phyloP scores from a whole-genome alignment of 371 early-diverging fungal genomes.

The Mortierella sp. region DNA sequence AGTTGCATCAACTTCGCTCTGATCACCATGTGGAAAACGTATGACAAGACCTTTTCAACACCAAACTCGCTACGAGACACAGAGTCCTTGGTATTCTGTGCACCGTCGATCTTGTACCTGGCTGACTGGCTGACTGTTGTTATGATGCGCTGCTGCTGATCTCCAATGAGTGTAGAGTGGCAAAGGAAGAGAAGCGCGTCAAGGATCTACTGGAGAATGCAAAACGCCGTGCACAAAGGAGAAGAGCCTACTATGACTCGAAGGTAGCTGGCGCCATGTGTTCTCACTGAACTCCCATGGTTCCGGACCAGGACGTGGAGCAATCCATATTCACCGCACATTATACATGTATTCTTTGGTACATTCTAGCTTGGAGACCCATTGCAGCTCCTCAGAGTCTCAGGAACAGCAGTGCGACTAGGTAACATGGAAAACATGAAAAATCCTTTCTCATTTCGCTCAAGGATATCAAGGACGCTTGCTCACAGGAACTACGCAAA shows the following conservation, averaged over 20 bases:
- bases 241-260: constrained; percentile 69
- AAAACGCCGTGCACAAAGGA: constrained; percentile 61
- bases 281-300: too few relatives aligned
- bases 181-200: constrained; percentile 47
- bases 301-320: too few relatives aligned
- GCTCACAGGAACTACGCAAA: not conserved
- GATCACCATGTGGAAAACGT: constrained; percentile 31
- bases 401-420: constrained; percentile 61
- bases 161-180: constrained; percentile 14
- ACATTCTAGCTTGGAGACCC: constrained; percentile 64
- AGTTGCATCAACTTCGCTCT: not conserved
- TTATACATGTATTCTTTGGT: not conserved
- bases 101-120: too few relatives aligned
- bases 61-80: too few relatives aligned
- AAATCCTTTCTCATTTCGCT: not conserved
- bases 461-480: not conserved
- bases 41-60: constrained; percentile 4
- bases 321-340: not conserved
- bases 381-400: constrained; percentile 64
- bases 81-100: too few relatives aligned
- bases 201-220: constrained; percentile 36
- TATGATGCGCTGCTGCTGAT: not conserved
- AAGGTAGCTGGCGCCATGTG: constrained; percentile 44
- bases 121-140: too few relatives aligned
- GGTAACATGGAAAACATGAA: constrained; percentile 11